Conservation (phyloP, 129 eudicot species). For the Artemisia annua region DNA sequence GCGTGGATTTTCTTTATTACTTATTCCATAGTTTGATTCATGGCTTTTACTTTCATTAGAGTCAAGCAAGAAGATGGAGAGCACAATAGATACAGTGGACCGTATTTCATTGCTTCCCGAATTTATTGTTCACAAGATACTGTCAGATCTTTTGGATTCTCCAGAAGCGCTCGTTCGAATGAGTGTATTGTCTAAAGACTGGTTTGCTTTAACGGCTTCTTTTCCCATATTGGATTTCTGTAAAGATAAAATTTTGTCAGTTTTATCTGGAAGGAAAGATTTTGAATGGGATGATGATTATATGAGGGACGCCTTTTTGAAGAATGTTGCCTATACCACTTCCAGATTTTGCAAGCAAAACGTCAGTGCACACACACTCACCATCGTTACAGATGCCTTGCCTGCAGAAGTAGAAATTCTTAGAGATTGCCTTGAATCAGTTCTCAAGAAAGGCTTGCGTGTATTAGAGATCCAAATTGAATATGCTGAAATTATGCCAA, state of each 20-base stretch:
- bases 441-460: neutral
- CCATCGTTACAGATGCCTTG: neutral
- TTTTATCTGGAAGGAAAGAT: no score
- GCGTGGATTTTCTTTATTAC: no score
- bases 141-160: neutral
- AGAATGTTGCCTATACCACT: neutral
- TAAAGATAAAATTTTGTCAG: no score
- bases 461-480: neutral
- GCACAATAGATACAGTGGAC: neutral
- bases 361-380: neutral
- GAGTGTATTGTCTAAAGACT: constrained; percentile 8
- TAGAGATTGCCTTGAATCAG: neutral
- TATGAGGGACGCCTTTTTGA: neutral
- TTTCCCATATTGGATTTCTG: neutral
- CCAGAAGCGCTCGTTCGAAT: neutral
- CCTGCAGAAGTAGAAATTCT: neutral
- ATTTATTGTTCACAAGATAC: neutral
- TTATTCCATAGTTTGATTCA: no score
- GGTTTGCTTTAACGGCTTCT: constrained; percentile 1
- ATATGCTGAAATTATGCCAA: neutral
- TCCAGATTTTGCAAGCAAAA: constrained; percentile 1
- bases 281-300: no score
- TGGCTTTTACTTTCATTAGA: no score
- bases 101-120: constrained; percentile 6
- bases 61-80: neutral